phyloP scores from a whole-genome alignment of 148 eudicot species.

The Dysphania ambrosioides region DNA sequence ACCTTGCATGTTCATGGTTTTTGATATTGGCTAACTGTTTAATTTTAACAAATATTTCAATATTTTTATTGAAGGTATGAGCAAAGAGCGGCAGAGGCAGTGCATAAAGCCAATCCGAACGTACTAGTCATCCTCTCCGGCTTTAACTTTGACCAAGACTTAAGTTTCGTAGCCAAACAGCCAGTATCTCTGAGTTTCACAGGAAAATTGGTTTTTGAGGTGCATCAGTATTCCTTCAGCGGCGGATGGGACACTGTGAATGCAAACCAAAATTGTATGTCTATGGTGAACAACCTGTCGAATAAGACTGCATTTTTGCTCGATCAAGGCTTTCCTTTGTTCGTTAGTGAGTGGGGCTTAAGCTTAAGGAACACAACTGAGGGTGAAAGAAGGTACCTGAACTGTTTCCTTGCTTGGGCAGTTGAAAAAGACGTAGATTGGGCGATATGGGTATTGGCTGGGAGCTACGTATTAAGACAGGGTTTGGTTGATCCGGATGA shows the following conservation, averaged over 20 bases:
- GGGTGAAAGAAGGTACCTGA: constrained; percentile 62
- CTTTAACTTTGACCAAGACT: constrained; percentile 53
- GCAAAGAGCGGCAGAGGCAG: constrained; percentile 86
- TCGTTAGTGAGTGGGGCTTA: constrained; percentile 77
- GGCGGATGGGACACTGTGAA: constrained; percentile 55
- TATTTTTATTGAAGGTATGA: constrained; percentile 49
- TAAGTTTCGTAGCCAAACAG: constrained; percentile 46
- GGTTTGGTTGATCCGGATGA: constrained; percentile 53
- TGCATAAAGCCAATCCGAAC: constrained; percentile 73
- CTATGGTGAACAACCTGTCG: constrained; percentile 29
- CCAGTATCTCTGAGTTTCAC: constrained; percentile 44
- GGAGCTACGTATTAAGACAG: constrained; percentile 63
- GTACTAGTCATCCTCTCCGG: constrained; percentile 79
- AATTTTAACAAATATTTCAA: not conserved
- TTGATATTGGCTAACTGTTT: not conserved
- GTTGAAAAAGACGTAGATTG: constrained; percentile 77
- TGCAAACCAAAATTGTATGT: constrained; percentile 60
- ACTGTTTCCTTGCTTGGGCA: constrained; percentile 65
- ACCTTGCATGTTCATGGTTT: too few species aligned
- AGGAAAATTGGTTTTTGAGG: constrained; percentile 60
- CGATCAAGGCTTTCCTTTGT: constrained; percentile 71
- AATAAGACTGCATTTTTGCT: constrained; percentile 46
- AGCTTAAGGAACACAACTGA: constrained; percentile 50
- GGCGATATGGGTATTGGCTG: constrained; percentile 78
- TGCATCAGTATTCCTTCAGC: constrained; percentile 65